Base-by-base conservation (phyloP, 2,329 filamentous ascomycete species). In the Apiospora malaysiana region DNA sequence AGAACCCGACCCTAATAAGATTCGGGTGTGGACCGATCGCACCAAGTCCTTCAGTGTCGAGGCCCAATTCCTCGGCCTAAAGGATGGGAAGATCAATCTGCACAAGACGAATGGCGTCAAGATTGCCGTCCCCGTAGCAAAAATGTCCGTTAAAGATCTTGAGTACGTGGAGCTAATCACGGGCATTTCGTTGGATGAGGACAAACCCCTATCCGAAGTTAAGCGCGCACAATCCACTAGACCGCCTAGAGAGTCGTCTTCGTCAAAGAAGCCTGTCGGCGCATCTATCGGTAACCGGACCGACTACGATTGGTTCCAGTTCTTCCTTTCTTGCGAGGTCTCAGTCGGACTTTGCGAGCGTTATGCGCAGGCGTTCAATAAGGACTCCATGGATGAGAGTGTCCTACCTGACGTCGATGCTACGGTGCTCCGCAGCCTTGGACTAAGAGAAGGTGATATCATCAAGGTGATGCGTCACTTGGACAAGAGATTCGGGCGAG, bases 91-190 rank as follows among this genome's bases (percentile, higher is more conserved):
- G 82, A 97, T 99, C 75, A 97, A 99, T 82, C 86, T 99, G 27
- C 96, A 99, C 85, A 99, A 99, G 84, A 88, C 94, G 83, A 99
- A 99, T 79, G 96, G 96, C 47, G 94, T 99, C 77, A 98, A 98
- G 82, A 99, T 99, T 81, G 96, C 96, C 10, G 96, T 99, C 4
- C 96, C 96, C 2, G 90, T 98, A 40, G 86, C 90, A 49, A 99
- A 99, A 81, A 99, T 99, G 96, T 97, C 95, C 0, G 87, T 94
- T 56, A 93, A 95, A 78, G 96, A 99, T 82, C 86, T 99, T 49
- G 95, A 98, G 82, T 98, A 97, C 77, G 95, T 99, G 70, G 96
- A 99, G 82, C 90, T 89, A 72, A 86, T 90, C 21, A 96, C 95
- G n/a, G 94, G 95, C 46, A 88, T 94, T 68, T 97, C 95, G 16